Conservation (phyloP, 2,329 filamentous ascomycete species). For the Whalleya microplaca region DNA sequence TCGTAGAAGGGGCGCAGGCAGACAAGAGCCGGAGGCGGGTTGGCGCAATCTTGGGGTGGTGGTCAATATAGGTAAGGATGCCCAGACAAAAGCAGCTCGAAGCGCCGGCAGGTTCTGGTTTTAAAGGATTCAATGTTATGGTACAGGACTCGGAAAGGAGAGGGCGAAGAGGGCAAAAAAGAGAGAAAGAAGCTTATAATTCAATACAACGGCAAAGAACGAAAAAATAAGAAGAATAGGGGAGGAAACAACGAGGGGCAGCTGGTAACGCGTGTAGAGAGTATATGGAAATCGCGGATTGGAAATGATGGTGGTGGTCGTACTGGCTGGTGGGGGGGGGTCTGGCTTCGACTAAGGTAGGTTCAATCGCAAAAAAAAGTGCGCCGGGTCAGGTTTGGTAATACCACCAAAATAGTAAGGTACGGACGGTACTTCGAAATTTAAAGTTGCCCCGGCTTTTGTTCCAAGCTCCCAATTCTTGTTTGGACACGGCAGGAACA, state of each 20-base stretch:
- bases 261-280: constrained; percentile 23
- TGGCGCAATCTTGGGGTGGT: neutral
- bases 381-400: neutral
- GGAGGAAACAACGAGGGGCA: constrained; percentile 24
- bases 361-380: constrained; percentile 27
- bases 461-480: neutral
- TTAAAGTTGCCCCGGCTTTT: neutral
- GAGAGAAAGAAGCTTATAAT: constrained; percentile 6
- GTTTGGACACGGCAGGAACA: too few species aligned
- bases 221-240: constrained; percentile 6
- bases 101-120: neutral
- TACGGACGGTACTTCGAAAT: neutral
- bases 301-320: constrained; percentile 24
- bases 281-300: constrained; percentile 19
- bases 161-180: neutral
- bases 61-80: neutral
- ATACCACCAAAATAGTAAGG: neutral
- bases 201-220: constrained; percentile 5
- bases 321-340: constrained; percentile 24
- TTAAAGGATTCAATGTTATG: too few species aligned
- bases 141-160: neutral
- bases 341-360: constrained; percentile 6
- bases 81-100: too few species aligned
- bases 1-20: constrained; percentile 1
- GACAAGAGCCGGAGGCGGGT: neutral